Evolutionary conservation across 257 asterid genomes (phyloP).

Genomic region (Solanum chmielewskii): DNA sequence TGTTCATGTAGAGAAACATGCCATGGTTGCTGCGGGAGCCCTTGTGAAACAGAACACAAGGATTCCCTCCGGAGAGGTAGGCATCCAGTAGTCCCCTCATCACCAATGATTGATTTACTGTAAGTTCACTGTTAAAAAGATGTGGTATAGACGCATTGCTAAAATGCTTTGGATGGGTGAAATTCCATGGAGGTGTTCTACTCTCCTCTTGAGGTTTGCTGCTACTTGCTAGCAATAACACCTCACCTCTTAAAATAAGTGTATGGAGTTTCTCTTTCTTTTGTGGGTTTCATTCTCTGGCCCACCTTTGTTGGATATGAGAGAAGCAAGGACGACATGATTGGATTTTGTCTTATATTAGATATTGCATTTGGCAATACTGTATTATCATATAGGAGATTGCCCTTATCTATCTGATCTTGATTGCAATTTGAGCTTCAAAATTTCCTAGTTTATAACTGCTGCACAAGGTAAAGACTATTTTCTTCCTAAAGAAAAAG

Average conservation of each 20-base stretch:
- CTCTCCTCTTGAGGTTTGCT: neutral
- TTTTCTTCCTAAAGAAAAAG: neutral
- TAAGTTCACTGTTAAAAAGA: neutral
- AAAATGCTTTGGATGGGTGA: neutral
- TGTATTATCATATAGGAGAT: neutral
- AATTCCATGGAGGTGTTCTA: neutral
- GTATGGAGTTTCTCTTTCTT: neutral
- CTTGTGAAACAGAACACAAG: slow-evolving; percentile 77
- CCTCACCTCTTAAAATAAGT: neutral
- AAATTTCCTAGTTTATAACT: neutral
- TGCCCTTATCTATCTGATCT: neutral
- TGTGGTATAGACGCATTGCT: neutral
- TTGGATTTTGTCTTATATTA: neutral
- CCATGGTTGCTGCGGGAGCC: slow-evolving; percentile 92
- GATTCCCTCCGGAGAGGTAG: slow-evolving; percentile 32
- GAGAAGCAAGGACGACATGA: neutral
- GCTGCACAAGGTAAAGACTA: neutral
- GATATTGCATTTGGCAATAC: neutral
- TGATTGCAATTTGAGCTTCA: neutral
- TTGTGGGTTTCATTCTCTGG: neutral
- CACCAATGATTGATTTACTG: neutral
- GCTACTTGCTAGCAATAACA: neutral
- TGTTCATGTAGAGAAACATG: slow-evolving; percentile 70
- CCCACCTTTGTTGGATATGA: neutral
- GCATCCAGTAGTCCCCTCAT: neutral